Evolutionary conservation across 495 filamentous ascomycete genomes (phyloP).

Genomic region (Aspergillus egyptiacus): DNA sequence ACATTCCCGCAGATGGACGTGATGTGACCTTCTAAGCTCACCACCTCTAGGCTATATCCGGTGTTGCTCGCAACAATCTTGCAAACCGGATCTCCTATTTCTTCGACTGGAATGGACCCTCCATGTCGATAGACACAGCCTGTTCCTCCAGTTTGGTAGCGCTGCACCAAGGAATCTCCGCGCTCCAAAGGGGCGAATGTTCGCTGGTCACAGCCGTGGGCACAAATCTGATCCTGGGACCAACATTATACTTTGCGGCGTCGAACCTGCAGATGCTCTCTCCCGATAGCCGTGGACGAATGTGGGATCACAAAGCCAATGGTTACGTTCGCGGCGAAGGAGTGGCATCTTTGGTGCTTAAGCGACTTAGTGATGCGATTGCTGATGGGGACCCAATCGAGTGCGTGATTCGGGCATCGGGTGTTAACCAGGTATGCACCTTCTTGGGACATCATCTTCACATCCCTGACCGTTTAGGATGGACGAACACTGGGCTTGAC

Average conservation of each 20-base stretch:
- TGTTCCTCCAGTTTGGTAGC: conserved; percentile 32
- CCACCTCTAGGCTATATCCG: conserved; percentile 28
- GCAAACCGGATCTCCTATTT: conserved; percentile 36
- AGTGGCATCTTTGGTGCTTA: conserved; percentile 26
- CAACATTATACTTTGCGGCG: conserved; percentile 1
- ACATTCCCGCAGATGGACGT: too few relatives aligned
- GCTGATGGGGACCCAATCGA: conserved; percentile 3
- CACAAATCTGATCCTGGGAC: conserved; percentile 21
- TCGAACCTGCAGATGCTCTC: conserved; percentile 23
- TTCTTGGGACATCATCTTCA: too few relatives aligned
- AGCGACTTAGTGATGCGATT: conserved; percentile 26
- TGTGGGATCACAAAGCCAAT: conserved; percentile 33
- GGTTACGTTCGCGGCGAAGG: conserved; percentile 38
- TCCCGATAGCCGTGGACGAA: conserved; percentile 14
- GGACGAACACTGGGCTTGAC: conserved; percentile 19
- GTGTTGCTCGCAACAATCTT: conserved; percentile 35
- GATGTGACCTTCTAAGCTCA: background rate
- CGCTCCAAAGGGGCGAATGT: conserved; percentile 24
- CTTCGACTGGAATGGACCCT: conserved; percentile 30
- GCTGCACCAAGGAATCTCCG: conserved; percentile 28
- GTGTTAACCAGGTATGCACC: conserved; percentile 26
- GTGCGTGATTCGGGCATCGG: conserved; percentile 28
- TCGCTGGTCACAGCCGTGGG: conserved; percentile 19
- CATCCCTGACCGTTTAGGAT: too few relatives aligned
- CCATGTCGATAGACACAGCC: conserved; percentile 31